phyloP scores from a whole-genome alignment of 306 rosid genomes.

The Quercus gilva region DNA sequence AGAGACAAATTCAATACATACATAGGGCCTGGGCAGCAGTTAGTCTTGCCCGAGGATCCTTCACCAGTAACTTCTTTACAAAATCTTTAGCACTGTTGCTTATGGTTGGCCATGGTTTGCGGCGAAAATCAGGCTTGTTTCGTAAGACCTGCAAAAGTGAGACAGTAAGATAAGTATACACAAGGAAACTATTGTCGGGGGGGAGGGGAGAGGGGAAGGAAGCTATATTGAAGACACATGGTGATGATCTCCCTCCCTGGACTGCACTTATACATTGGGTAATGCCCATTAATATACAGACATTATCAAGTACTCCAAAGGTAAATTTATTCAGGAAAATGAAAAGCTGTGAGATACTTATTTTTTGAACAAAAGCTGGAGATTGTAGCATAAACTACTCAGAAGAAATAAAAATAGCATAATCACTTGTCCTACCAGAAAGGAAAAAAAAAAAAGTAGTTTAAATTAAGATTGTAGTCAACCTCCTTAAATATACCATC shows the following conservation, averaged over 20 bases:
- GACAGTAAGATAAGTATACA: constrained; percentile 11
- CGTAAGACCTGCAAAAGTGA: constrained; percentile 60
- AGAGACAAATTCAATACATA: constrained; percentile 43
- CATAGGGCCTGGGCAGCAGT: constrained; percentile 99
- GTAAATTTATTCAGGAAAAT: not conserved
- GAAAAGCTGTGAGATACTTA: not conserved
- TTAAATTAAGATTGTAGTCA: constrained; percentile 28
- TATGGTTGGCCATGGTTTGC: constrained; percentile 93
- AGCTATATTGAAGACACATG: not conserved
- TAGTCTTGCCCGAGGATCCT: constrained; percentile 93
- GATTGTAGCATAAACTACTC: not conserved
- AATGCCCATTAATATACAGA: not conserved
- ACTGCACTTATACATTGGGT: not conserved
- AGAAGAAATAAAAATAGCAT: not conserved
- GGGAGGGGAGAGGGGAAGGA: not conserved
- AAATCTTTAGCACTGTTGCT: constrained; percentile 83
- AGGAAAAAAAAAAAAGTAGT: not conserved
- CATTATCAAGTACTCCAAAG: not conserved
- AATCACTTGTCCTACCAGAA: constrained; percentile 1
- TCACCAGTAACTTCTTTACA: constrained; percentile 88
- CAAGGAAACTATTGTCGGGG: not conserved
- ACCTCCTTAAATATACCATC: constrained; percentile 99
- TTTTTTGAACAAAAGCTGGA: not conserved
- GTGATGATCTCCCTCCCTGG: not conserved
- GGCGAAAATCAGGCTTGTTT: constrained; percentile 94